A percentile compares a stretch with the other conserved stretches of the same genome.
These are phyloP conservation scores for Posidonia oceanica DNA, from an alignment of 116 monocot genomes.

Conservation along the genomic window DNA sequence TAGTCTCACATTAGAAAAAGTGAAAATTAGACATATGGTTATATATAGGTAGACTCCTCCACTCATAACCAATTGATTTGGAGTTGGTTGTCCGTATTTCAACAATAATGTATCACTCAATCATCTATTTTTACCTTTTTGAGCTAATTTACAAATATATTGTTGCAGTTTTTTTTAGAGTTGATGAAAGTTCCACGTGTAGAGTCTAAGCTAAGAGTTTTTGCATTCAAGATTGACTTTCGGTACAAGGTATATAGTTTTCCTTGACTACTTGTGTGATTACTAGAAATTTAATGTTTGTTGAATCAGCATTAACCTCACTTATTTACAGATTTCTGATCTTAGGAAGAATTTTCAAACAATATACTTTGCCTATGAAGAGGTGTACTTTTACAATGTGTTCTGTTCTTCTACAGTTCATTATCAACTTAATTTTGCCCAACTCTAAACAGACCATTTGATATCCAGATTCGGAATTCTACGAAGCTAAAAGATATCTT, in stretches of 20 bases:
- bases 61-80: too few relatives aligned
- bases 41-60: too few relatives aligned
- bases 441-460: too few relatives aligned
- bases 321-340: constrained; percentile 46
- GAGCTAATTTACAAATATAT: not conserved
- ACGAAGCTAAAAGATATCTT: constrained; percentile 86
- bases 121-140: not conserved
- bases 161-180: constrained; percentile 73
- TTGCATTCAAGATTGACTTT: constrained; percentile 89
- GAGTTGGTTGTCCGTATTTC: too few relatives aligned
- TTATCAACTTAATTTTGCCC: not conserved
- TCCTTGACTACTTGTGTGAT: not conserved
- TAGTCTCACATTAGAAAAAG: too few relatives aligned
- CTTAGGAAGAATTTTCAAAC: constrained; percentile 51
- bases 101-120: too few relatives aligned
- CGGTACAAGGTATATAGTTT: constrained; percentile 32
- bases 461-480: constrained; percentile 61
- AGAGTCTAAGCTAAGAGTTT: constrained; percentile 82
- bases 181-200: constrained; percentile 95
- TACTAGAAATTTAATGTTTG: not conserved
- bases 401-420: not conserved
- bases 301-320: not conserved
- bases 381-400: constrained; percentile 48
- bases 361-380: constrained; percentile 55
- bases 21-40: too few relatives aligned